Evolutionary conservation across 345 rosid genomes (phyloP).

Genomic region (Eucalyptus sp.): DNA sequence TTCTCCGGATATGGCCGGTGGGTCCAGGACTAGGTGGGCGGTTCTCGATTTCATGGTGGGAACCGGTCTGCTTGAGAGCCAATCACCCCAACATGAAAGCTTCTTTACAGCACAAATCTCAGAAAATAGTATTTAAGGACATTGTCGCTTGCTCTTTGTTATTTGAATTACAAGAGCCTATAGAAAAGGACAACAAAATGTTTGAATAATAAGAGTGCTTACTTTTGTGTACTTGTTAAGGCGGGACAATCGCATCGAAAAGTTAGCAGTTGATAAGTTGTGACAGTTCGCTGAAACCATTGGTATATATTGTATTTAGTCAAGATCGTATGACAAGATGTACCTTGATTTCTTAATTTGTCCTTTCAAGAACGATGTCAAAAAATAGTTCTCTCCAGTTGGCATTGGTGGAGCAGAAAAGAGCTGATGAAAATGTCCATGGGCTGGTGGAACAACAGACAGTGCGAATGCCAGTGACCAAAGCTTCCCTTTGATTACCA

Average conservation of each 20-base stretch:
- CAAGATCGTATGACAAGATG: background rate
- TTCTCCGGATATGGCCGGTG: too few relatives aligned
- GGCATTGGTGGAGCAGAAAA: conserved; percentile 67
- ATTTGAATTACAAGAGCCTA: background rate
- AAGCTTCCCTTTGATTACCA: background rate
- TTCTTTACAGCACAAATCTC: background rate
- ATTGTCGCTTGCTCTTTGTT: background rate
- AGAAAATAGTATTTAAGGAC: background rate
- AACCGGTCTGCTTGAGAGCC: too few relatives aligned
- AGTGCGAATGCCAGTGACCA: conserved; percentile 10
- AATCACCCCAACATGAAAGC: background rate
- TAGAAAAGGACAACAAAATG: background rate
- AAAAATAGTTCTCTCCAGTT: conserved; percentile 47
- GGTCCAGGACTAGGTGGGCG: too few relatives aligned
- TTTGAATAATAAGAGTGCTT: background rate
- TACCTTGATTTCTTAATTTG: background rate
- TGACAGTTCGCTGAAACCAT: background rate
- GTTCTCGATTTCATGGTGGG: too few relatives aligned
- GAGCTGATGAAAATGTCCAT: conserved; percentile 58
- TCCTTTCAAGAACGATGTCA: conserved; percentile 33
- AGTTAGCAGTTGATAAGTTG: background rate
- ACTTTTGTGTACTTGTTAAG: background rate
- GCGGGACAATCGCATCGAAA: background rate
- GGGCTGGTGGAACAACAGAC: conserved; percentile 70
- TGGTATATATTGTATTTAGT: background rate